These are phyloP conservation scores for Hypericum androsaemum DNA, from an alignment of 345 rosid genomes.

Conservation along the genomic window DNA sequence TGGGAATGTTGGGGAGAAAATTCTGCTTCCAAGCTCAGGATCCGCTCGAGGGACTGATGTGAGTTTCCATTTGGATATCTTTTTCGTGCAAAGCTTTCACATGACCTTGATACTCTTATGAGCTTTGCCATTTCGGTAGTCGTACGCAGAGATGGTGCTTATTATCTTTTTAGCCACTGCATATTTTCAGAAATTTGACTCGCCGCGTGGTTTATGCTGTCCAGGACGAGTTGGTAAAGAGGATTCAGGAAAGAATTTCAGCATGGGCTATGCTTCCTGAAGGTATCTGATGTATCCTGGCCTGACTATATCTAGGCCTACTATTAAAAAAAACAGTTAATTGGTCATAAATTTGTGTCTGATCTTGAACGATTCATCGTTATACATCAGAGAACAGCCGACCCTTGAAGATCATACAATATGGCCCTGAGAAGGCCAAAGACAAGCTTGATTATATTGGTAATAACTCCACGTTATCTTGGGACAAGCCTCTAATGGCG, in stretches of 20 bases:
- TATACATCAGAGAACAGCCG: slow-evolving; percentile 45
- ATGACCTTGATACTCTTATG: no score
- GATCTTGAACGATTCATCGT: slow-evolving; percentile 1
- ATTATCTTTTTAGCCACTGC: no score
- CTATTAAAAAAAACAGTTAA: not conserved
- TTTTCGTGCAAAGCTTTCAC: not conserved
- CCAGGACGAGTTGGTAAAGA: slow-evolving; percentile 54
- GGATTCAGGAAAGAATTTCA: slow-evolving; percentile 66
- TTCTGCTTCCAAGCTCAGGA: slow-evolving; percentile 27
- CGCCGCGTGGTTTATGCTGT: slow-evolving; percentile 6
- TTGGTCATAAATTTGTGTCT: not conserved
- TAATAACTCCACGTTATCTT: slow-evolving; percentile 24
- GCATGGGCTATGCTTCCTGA: slow-evolving; percentile 85
- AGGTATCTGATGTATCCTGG: slow-evolving; percentile 26
- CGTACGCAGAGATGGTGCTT: no score
- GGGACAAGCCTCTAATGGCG: slow-evolving; percentile 47
- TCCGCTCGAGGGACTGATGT: slow-evolving; percentile 28
- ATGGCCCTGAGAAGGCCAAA: slow-evolving; percentile 35
- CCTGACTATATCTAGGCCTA: slow-evolving; percentile 1
- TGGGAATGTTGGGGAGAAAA: slow-evolving; percentile 16
- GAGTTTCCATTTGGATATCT: slow-evolving; percentile 17
- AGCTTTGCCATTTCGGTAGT: no score
- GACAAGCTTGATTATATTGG: slow-evolving; percentile 42
- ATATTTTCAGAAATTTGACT: no score
- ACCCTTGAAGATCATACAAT: slow-evolving; percentile 39